Base-by-base conservation (phyloP, 106 monocot species). In the Dioscorea alata region DNA sequence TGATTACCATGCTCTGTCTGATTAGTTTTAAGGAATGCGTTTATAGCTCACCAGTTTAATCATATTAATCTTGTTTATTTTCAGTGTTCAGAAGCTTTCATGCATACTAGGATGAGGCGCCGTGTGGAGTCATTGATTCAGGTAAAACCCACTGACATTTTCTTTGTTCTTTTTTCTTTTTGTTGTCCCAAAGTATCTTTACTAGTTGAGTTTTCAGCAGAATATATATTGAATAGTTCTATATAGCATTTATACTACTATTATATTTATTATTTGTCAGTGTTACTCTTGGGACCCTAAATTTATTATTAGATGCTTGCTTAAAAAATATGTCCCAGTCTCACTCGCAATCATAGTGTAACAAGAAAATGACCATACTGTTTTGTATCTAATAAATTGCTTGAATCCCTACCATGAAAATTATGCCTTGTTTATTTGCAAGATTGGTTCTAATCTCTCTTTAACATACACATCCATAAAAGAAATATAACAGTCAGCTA, bases 61-160 rank as follows among this genome's bases (percentile, higher is more conserved):
- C 16, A 56, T 56, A 13, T 56, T 32, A 10, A 17, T 51, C 23
- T 10, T 70, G 2, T 63, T 49, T 1, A 49, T 42, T 49, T 13
- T 31, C 77, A 99, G 97, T 92, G 92, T 70, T 99, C 97, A 13
- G 92, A 92, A 78, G 92, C 89, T 64, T 99, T 99, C 74, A 92
- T 92, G 97, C 97, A 99, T 57, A 99, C 97, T 33, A 76, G 97
- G 69, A 92, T 99, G 89, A 82, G 97, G 53, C 86, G 97, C 21
- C 84, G 89, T 8, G 97, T 99, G 34, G 97, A 99, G 33, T 81
- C 97, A 53, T 64, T 92, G n/a, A 92, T 99, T 72, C 83, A 99
- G 89, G 97, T 99, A 68, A 73, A 12, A 42, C 31, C 61, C 70
- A n/a, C 14, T 42, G 42, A 42, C 50, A 18, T 19, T 17, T 22